Percentiles rank a stretch among this genome's conserved stretches.
Evolutionary conservation across 139 green algal species (phyloP).

Genomic region (Chlorella sp.): DNA sequence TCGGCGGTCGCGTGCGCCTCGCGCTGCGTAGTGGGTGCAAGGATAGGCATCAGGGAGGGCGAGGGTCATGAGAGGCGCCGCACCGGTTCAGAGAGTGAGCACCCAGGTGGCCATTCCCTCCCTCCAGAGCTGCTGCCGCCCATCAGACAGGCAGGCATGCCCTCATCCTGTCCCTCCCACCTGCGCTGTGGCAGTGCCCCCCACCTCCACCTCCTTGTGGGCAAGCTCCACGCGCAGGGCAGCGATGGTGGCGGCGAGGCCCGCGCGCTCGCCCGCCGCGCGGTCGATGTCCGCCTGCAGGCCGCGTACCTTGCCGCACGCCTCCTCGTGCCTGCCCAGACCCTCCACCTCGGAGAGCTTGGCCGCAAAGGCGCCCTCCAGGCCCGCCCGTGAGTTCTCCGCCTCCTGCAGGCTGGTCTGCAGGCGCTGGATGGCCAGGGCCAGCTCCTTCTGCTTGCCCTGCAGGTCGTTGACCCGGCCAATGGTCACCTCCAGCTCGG

Average conservation of each 20-base stretch:
- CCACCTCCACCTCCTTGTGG: background rate
- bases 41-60: background rate
- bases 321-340: background rate
- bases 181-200: background rate
- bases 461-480: background rate
- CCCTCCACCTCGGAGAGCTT: background rate
- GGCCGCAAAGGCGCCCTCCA: slow-evolving; percentile 4
- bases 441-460: background rate
- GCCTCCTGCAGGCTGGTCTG: slow-evolving; percentile 11
- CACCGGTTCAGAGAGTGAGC: background rate
- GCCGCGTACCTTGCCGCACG: background rate
- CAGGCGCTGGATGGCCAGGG: too few relatives aligned
- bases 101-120: too few relatives aligned
- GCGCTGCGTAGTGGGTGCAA: background rate
- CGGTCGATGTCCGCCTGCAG: slow-evolving; percentile 4
- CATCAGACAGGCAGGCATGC: too few relatives aligned
- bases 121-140: background rate
- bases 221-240: background rate
- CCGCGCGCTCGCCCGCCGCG: background rate
- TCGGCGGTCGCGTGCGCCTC: background rate
- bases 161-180: background rate
- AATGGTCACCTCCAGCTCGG: background rate
- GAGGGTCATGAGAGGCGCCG: background rate
- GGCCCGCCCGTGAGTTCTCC: background rate
- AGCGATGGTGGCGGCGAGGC: background rate